Percentiles rank a stretch among this genome's conserved stretches.
phyloP scores from a whole-genome alignment of 306 rosid genomes.

The Prunus padus region DNA sequence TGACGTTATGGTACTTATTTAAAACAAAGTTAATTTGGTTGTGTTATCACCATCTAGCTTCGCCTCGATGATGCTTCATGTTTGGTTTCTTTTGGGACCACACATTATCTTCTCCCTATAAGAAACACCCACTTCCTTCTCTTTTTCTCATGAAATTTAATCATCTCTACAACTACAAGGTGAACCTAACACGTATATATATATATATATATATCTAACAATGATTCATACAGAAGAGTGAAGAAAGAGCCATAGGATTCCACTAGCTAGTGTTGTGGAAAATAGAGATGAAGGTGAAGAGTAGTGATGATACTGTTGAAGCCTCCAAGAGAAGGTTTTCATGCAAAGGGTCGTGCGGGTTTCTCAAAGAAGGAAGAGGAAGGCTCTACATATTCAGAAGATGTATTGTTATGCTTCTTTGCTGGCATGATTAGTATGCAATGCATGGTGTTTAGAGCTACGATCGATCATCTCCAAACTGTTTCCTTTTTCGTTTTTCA shows the following conservation, averaged over 20 bases:
- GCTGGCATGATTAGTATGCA: slow-evolving; percentile 27
- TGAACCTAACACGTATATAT: neutral
- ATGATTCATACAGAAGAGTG: neutral
- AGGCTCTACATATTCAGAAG: slow-evolving; percentile 33
- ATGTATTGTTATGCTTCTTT: slow-evolving; percentile 37
- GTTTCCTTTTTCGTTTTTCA: neutral
- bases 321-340: slow-evolving; percentile 25
- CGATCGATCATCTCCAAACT: neutral
- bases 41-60: neutral
- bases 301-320: neutral
- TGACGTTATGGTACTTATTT: neutral
- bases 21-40: neutral
- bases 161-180: neutral
- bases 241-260: neutral
- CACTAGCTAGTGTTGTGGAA: neutral
- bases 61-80: neutral
- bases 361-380: slow-evolving; percentile 28
- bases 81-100: slow-evolving; percentile 21
- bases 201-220: neutral
- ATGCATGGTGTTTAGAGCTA: neutral
- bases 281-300: slow-evolving; percentile 24
- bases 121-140: slow-evolving; percentile 9
- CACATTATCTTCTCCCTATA: slow-evolving; percentile 14
- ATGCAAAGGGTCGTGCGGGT: slow-evolving; percentile 15
- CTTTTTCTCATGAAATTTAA: slow-evolving; percentile 3